These are phyloP conservation scores for Castanospermum australe DNA, from an alignment of 306 rosid genomes.

Conservation along the genomic window DNA sequence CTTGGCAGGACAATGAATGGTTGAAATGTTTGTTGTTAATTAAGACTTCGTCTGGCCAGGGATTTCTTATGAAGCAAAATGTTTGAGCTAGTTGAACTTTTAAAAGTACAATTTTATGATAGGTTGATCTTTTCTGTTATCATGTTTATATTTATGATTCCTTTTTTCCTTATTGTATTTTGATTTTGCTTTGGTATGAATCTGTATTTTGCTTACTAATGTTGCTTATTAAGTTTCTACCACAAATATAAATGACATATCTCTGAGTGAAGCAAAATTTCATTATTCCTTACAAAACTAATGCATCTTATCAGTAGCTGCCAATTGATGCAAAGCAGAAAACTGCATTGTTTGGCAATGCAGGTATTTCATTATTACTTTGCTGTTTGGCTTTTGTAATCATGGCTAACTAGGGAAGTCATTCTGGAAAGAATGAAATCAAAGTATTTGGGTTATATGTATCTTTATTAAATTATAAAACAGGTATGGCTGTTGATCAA, in stretches of 20 bases:
- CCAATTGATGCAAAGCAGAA: background rate
- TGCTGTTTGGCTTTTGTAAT: background rate
- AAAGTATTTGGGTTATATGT: background rate
- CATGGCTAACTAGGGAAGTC: background rate
- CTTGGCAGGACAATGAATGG: slow-evolving; percentile 7
- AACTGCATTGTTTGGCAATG: slow-evolving; percentile 10
- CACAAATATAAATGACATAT: background rate
- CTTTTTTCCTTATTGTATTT: background rate
- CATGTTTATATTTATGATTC: background rate
- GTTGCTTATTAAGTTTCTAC: background rate
- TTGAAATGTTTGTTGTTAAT: background rate
- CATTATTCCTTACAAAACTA: background rate
- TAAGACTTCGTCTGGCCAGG: background rate
- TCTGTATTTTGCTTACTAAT: background rate
- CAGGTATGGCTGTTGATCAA: background rate
- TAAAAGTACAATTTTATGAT: background rate
- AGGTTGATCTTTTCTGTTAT: background rate
- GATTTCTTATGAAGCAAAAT: no score
- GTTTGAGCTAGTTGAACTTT: background rate
- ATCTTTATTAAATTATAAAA: background rate
- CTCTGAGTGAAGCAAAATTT: background rate
- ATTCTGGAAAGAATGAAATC: background rate
- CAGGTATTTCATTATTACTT: background rate
- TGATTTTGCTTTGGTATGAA: background rate
- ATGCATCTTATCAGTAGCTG: background rate